phyloP scores from a whole-genome alignment of 148 eudicot species.

The Oxyria digyna region DNA sequence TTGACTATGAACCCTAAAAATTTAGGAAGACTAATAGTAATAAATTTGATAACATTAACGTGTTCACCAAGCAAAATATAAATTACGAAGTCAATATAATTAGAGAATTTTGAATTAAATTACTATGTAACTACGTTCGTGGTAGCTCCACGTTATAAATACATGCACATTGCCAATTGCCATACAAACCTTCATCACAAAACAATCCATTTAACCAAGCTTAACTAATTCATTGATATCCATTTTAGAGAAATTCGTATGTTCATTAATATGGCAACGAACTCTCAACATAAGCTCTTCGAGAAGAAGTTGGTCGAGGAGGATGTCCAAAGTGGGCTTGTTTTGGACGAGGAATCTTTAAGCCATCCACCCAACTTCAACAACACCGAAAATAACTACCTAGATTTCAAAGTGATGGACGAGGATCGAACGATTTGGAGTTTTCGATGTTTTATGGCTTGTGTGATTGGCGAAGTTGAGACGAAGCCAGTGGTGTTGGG shows the following conservation, averaged over 20 bases:
- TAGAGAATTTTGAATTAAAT: too few species aligned
- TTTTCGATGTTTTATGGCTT: background rate
- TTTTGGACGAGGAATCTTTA: background rate
- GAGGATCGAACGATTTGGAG: slow-evolving; percentile 2
- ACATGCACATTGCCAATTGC: background rate
- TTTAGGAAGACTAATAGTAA: too few species aligned
- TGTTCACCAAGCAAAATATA: too few species aligned
- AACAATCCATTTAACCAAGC: background rate
- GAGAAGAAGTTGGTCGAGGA: slow-evolving; percentile 1
- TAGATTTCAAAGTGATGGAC: background rate
- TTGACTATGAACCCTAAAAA: too few species aligned
- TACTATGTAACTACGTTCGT: too few species aligned
- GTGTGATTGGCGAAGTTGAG: background rate
- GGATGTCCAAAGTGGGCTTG: background rate
- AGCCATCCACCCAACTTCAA: background rate
- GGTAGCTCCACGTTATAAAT: background rate
- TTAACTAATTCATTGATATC: background rate
- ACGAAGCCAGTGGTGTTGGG: slow-evolving; percentile 1
- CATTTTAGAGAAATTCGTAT: background rate
- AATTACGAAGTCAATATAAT: too few species aligned
- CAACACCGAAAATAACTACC: background rate
- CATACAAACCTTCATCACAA: background rate
- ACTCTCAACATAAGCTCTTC: background rate
- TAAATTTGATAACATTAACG: too few species aligned
- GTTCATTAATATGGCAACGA: background rate